Percentiles rank a stretch among this genome's conserved stretches.
phyloP scores from a whole-genome alignment of 148 eudicot genomes.

The Chenopodium suecicum region DNA sequence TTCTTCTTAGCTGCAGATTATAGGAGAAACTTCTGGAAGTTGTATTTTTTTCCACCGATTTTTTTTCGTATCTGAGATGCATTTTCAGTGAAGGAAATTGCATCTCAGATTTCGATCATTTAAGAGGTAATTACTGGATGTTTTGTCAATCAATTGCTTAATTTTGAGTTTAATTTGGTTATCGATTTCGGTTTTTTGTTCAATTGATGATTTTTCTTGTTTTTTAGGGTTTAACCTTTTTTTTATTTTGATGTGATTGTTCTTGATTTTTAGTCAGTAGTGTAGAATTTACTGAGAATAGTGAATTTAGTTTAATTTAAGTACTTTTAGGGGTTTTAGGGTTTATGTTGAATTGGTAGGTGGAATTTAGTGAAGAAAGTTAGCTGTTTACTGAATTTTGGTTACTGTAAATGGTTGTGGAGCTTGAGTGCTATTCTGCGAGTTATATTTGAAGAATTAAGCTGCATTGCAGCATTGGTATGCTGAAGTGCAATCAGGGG shows the following conservation, averaged over 20 bases:
- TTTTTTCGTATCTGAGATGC: constrained; percentile 21
- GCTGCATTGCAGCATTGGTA: constrained; percentile 11
- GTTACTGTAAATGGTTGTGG: neutral
- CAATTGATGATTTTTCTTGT: neutral
- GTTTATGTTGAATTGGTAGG: neutral
- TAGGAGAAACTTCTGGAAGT: neutral
- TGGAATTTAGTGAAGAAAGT: neutral
- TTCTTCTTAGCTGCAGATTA: neutral
- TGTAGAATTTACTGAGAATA: neutral
- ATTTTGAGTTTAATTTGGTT: neutral
- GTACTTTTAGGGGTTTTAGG: neutral
- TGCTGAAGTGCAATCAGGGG: neutral
- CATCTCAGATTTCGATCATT: constrained; percentile 29
- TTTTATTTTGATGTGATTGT: neutral
- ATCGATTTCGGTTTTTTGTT: neutral
- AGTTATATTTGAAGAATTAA: neutral
- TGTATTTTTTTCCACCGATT: constrained; percentile 5
- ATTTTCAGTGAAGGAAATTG: constrained; percentile 27
- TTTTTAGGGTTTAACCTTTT: constrained; percentile 13
- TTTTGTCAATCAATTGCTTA: neutral
- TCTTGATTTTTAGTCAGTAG: neutral
- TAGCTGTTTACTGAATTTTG: neutral
- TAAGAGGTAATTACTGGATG: constrained; percentile 9
- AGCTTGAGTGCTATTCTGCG: neutral
- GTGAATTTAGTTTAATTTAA: neutral